Percentiles rank a stretch among this genome's conserved stretches.
Conservation (phyloP, 371 early-diverging fungal species). For the Apophysomyces variabilis region DNA sequence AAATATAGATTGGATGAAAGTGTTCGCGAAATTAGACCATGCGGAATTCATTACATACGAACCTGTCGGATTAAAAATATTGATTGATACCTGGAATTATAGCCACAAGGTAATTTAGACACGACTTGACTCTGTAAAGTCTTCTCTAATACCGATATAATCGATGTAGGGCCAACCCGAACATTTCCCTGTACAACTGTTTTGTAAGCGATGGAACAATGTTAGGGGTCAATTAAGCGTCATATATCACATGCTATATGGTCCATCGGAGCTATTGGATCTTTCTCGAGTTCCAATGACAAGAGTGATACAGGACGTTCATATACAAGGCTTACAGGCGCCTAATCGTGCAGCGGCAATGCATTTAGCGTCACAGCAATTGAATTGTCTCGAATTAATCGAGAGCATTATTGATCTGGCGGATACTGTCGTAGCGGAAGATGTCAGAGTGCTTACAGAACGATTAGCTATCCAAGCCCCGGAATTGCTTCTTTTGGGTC, state of each 20-base stretch:
- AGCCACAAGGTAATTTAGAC: slow-evolving; percentile 56
- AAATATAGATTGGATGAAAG: slow-evolving; percentile 63
- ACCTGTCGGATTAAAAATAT: slow-evolving; percentile 59
- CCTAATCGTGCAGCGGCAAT: slow-evolving; percentile 54
- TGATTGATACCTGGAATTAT: slow-evolving; percentile 65
- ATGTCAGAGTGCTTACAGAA: slow-evolving; percentile 69
- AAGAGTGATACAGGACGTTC: slow-evolving; percentile 52
- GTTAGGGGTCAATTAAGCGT: slow-evolving; percentile 73
- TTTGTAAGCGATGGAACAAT: slow-evolving; percentile 80
- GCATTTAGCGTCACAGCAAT: slow-evolving; percentile 59
- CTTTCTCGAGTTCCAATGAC: slow-evolving; percentile 43
- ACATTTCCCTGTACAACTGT: slow-evolving; percentile 72
- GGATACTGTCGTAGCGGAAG: slow-evolving; percentile 62
- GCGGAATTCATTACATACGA: slow-evolving; percentile 67
- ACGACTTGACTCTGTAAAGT: neutral
- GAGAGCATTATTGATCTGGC: slow-evolving; percentile 66
- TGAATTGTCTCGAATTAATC: slow-evolving; percentile 79
- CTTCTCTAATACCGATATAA: neutral
- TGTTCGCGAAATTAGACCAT: slow-evolving; percentile 68
- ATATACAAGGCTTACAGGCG: slow-evolving; percentile 51
- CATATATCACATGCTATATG: slow-evolving; percentile 63
- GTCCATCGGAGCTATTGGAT: slow-evolving; percentile 59
- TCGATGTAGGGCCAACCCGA: slow-evolving; percentile 22
- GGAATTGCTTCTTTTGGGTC: slow-evolving; percentile 77
- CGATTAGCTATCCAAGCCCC: slow-evolving; percentile 70